These are phyloP conservation scores for Caryopteris hybrid DNA, from an alignment of 305 asterid species.

Conservation along the genomic window DNA sequence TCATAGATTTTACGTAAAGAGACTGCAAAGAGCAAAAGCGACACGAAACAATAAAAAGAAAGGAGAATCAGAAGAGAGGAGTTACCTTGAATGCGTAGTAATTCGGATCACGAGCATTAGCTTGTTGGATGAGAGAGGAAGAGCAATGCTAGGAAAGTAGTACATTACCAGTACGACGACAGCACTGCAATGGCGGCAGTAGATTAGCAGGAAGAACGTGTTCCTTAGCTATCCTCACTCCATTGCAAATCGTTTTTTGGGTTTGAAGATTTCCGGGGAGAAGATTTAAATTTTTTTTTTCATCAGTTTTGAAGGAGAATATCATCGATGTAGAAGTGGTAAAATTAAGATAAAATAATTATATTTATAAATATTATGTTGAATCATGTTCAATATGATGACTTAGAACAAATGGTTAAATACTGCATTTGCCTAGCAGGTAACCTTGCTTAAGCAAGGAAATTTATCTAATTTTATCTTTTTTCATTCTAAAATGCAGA, in stretches of 20 bases:
- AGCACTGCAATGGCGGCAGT: slow-evolving; percentile 31
- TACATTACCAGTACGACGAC: slow-evolving; percentile 3
- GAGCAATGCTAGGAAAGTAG: slow-evolving; percentile 21
- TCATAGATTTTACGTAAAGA: slow-evolving; percentile 24
- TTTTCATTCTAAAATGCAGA: too few species aligned
- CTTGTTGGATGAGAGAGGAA: slow-evolving; percentile 14
- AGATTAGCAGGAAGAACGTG: slow-evolving; percentile 4
- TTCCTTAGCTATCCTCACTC: slow-evolving; percentile 4
- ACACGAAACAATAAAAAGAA: not conserved
- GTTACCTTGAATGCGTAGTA: slow-evolving; percentile 28
- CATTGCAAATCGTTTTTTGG: slow-evolving; percentile 36
- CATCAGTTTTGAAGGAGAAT: too few species aligned
- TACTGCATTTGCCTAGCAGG: too few species aligned
- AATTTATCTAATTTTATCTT: too few species aligned
- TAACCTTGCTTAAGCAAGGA: too few species aligned
- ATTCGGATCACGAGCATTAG: slow-evolving; percentile 34
- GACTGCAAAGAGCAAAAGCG: slow-evolving; percentile 24
- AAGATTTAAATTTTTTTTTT: too few species aligned
- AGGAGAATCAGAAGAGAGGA: slow-evolving; percentile 3
- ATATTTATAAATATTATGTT: too few species aligned
- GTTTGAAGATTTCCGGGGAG: too few species aligned
- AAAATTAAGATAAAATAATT: too few species aligned
- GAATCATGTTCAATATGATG: too few species aligned
- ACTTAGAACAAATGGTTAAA: too few species aligned
- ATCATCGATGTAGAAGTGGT: too few species aligned